Conservation (phyloP, 1,139 yeast species). For the Zygosaccharomyces sapae region DNA sequence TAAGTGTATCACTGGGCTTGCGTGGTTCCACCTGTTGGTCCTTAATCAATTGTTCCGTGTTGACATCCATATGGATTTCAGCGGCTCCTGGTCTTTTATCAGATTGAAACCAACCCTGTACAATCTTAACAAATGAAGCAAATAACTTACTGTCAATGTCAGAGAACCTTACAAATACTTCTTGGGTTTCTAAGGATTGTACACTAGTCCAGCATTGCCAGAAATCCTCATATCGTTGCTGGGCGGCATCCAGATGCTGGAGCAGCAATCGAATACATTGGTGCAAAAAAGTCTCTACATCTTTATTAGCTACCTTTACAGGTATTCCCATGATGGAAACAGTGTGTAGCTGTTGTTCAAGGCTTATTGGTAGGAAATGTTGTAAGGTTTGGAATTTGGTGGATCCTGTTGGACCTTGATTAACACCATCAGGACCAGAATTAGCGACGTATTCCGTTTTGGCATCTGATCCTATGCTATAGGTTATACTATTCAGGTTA, state of each 20-base stretch:
- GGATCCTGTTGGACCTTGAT: background rate
- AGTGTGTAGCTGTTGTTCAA: slow-evolving; percentile 28
- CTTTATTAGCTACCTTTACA: slow-evolving; percentile 7
- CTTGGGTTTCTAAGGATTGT: slow-evolving; percentile 20
- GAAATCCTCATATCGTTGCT: slow-evolving; percentile 3
- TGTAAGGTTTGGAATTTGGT: slow-evolving; percentile 21
- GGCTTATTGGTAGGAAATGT: slow-evolving; percentile 27
- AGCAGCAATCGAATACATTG: slow-evolving; percentile 4
- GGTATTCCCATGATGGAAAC: slow-evolving; percentile 22
- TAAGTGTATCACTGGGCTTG: slow-evolving; percentile 7
- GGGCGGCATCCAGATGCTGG: slow-evolving; percentile 3
- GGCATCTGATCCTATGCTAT: background rate
- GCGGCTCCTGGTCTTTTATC: background rate
- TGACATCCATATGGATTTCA: slow-evolving; percentile 21
- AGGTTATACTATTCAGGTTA: background rate
- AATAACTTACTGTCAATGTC: slow-evolving; percentile 8
- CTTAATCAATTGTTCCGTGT: slow-evolving; percentile 18
- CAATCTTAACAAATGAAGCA: slow-evolving; percentile 6
- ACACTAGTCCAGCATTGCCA: slow-evolving; percentile 15
- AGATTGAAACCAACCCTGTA: slow-evolving; percentile 4
- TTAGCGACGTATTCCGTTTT: background rate
- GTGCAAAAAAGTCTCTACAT: slow-evolving; percentile 13
- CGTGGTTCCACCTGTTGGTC: slow-evolving; percentile 9
- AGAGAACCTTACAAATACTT: slow-evolving; percentile 21
- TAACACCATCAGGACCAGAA: background rate